A percentile compares a stretch with the other conserved stretches of the same genome.
Evolutionary conservation across 257 asterid genomes (phyloP).

Genomic region (Rauvolfia tetraphylla): DNA sequence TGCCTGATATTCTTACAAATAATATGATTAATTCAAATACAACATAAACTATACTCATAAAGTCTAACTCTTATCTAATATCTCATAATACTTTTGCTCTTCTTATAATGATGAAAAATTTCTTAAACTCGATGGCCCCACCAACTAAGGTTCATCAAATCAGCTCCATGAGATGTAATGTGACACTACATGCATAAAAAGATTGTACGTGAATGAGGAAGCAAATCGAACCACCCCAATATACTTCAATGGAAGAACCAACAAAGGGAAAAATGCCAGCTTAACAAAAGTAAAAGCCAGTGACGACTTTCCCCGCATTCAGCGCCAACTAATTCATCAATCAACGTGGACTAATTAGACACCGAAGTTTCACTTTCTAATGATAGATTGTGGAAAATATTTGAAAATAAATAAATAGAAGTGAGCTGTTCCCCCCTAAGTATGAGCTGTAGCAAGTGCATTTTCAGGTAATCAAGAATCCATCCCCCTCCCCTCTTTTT

Average conservation of each 20-base stretch:
- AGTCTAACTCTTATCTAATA: too few species aligned
- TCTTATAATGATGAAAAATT: too few species aligned
- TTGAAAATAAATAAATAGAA: too few species aligned
- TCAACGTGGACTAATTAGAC: not conserved
- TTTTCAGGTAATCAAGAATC: too few species aligned
- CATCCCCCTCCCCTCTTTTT: too few species aligned
- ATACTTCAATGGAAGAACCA: not conserved
- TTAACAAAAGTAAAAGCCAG: not conserved
- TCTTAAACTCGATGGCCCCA: not conserved
- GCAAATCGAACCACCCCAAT: not conserved
- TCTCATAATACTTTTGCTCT: too few species aligned
- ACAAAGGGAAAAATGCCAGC: not conserved
- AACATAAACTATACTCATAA: too few species aligned
- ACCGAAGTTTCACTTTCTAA: not conserved
- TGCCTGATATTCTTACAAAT: too few species aligned
- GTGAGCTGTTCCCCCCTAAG: too few species aligned
- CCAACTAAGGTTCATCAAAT: not conserved
- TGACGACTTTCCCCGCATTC: conserved; percentile 7
- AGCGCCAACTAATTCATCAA: conserved; percentile 7
- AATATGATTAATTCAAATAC: too few species aligned
- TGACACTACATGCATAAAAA: not conserved
- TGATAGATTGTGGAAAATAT: not conserved
- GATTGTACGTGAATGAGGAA: not conserved
- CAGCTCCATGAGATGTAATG: not conserved
- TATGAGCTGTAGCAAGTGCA: too few species aligned